Percentiles rank a stretch among this genome's conserved stretches.
Conservation (phyloP, 1,139 yeast species). For the Sugiyamaella grinbergsii region DNA sequence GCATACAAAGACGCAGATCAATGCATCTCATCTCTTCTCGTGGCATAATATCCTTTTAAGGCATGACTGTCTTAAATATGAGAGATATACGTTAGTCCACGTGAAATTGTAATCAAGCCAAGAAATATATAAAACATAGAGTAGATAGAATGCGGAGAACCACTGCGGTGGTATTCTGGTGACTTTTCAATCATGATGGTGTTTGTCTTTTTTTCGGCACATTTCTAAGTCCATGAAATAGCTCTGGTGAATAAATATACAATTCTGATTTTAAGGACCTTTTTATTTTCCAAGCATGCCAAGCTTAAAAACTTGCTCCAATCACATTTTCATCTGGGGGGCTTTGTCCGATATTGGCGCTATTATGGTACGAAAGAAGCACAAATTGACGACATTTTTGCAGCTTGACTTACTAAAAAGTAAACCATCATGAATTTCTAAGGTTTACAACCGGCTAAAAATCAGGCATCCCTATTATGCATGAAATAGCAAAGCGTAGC, state of each 20-base stretch:
- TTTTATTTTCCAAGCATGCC: not conserved
- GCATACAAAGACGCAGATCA: too few species aligned
- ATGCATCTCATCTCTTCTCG: conserved; percentile 1
- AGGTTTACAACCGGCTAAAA: too few species aligned
- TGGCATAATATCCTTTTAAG: conserved; percentile 4
- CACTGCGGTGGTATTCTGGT: not conserved
- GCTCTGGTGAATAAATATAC: not conserved
- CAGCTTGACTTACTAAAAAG: not conserved
- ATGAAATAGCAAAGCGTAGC: not conserved
- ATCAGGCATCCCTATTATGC: conserved; percentile 1
- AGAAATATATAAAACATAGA: not conserved
- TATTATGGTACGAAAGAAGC: conserved; percentile 9
- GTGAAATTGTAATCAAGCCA: conserved; percentile 11
- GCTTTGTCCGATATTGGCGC: too few species aligned
- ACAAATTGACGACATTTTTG: conserved; percentile 13
- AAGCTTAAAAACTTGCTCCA: not conserved
- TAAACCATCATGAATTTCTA: not conserved
- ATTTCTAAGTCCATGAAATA: too few species aligned
- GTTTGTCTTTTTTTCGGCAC: too few species aligned
- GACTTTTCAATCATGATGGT: not conserved
- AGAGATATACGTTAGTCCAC: conserved; percentile 7
- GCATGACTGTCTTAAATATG: conserved; percentile 2
- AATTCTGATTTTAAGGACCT: not conserved
- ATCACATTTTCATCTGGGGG: not conserved
- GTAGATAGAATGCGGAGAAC: conserved; percentile 1